These are phyloP conservation scores for Litsea cubeba DNA, from an alignment of 164 flowering plant species.

Conservation along the genomic window DNA sequence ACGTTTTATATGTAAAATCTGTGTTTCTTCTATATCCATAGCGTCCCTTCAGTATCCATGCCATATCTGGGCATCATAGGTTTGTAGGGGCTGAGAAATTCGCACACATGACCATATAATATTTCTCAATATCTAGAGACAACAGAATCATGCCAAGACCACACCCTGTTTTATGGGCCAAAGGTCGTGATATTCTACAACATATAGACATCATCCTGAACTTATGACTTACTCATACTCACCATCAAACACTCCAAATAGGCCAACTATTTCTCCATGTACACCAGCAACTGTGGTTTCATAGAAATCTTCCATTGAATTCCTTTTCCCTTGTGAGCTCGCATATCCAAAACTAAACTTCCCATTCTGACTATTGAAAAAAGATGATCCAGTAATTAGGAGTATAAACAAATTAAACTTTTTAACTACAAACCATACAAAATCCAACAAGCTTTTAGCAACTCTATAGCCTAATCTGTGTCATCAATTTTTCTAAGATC, in stretches of 20 bases:
- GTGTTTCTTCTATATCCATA: too few relatives aligned
- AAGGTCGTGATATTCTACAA: neutral
- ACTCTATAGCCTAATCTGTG: neutral
- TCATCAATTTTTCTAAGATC: neutral
- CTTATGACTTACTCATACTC: neutral
- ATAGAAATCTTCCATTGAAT: constrained; percentile 98
- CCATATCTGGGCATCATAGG: neutral
- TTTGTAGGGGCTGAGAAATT: neutral
- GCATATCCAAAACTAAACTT: constrained; percentile 98
- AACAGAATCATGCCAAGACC: neutral
- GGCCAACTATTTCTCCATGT: constrained; percentile 92
- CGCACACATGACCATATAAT: neutral
- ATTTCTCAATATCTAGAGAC: neutral
- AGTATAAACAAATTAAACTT: constrained; percentile 3
- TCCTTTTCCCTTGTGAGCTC: constrained; percentile 88
- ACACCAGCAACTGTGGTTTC: constrained; percentile 93
- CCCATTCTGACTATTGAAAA: constrained; percentile 69
- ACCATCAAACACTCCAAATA: constrained; percentile 99
- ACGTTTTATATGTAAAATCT: too few relatives aligned
- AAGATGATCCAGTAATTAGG: constrained; percentile 12
- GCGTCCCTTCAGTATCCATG: neutral
- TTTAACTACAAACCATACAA: neutral
- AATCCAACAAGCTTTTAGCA: neutral
- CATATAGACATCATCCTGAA: neutral
- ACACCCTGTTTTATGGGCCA: neutral